These are phyloP conservation scores for Dimargaris cristalligena DNA, from an alignment of 192 early-diverging fungal species.

Conservation along the genomic window DNA sequence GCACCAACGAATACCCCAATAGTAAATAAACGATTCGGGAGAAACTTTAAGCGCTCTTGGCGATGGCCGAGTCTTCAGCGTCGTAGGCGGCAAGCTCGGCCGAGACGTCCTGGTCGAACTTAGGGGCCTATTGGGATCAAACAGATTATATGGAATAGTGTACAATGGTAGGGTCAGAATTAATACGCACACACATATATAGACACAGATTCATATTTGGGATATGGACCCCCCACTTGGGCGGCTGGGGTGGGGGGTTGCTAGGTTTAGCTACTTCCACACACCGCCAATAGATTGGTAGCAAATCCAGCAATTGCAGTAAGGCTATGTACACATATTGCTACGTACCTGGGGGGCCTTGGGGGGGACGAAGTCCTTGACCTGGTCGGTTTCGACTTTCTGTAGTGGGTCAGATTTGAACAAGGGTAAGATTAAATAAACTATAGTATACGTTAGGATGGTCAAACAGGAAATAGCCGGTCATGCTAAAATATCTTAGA, in stretches of 20 bases:
- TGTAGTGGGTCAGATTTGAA: not conserved
- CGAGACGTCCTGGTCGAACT: conserved; percentile 2
- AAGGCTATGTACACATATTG: not conserved
- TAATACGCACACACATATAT: not conserved
- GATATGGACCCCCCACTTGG: not conserved
- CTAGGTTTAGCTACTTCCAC: not conserved
- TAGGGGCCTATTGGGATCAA: conserved; percentile 2
- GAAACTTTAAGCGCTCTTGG: not conserved
- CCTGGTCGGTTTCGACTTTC: conserved; percentile 7
- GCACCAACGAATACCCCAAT: no score
- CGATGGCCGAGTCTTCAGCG: not conserved
- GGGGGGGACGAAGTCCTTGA: conserved; percentile 5
- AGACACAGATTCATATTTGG: not conserved
- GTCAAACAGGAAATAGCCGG: not conserved
- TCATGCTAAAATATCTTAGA: no score
- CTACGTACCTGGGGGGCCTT: conserved; percentile 10
- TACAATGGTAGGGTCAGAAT: not conserved
- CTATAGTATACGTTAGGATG: not conserved
- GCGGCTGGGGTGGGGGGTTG: not conserved
- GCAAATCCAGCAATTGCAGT: not conserved
- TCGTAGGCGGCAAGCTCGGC: conserved; percentile 4
- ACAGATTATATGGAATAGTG: not conserved
- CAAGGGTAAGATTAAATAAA: not conserved
- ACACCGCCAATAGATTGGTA: not conserved
- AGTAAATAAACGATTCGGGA: no score